Conservation (phyloP, 2,329 filamentous ascomycete genomes). For the Sporothrix euskadiensis region DNA sequence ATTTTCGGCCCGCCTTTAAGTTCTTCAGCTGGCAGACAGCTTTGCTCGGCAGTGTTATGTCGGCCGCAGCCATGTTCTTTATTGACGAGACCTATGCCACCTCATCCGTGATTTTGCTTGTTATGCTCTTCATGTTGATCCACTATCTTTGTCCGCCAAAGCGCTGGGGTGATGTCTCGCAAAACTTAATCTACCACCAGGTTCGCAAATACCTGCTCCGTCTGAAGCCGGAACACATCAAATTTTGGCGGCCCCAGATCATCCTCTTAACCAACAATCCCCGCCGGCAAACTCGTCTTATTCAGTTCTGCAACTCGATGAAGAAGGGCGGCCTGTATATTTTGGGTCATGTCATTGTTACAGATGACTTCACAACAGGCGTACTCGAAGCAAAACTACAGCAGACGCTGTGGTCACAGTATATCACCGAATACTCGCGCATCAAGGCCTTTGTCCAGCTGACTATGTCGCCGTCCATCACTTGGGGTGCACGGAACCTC, state of each 20-base stretch:
- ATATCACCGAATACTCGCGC: conserved; percentile 76
- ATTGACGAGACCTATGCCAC: conserved; percentile 80
- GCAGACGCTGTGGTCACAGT: conserved; percentile 80
- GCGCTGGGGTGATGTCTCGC: conserved; percentile 86
- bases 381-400: conserved; percentile 80
- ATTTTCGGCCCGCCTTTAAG: conserved; percentile 84
- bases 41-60: conserved; percentile 70
- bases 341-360: conserved; percentile 83
- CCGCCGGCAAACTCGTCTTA: conserved; percentile 76
- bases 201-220: conserved; percentile 83
- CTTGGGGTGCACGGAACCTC: conserved; percentile 82
- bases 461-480: conserved; percentile 76
- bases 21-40: conserved; percentile 89
- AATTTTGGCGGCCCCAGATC: conserved; percentile 90
- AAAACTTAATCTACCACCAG: conserved; percentile 83
- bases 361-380: conserved; percentile 74
- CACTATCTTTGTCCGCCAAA: conserved; percentile 85
- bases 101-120: conserved; percentile 69
- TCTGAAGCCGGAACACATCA: conserved; percentile 85
- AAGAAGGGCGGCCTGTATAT: conserved; percentile 88
- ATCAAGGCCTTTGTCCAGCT: conserved; percentile 91
- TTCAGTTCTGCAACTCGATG: conserved; percentile 87
- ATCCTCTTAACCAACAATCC: conserved; percentile 81
- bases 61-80: conserved; percentile 83
- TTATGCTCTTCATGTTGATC: conserved; percentile 79